Percentiles rank a stretch among this genome's conserved stretches.
phyloP scores from a whole-genome alignment of 495 filamentous ascomycete species.

The Penicillium herquei region DNA sequence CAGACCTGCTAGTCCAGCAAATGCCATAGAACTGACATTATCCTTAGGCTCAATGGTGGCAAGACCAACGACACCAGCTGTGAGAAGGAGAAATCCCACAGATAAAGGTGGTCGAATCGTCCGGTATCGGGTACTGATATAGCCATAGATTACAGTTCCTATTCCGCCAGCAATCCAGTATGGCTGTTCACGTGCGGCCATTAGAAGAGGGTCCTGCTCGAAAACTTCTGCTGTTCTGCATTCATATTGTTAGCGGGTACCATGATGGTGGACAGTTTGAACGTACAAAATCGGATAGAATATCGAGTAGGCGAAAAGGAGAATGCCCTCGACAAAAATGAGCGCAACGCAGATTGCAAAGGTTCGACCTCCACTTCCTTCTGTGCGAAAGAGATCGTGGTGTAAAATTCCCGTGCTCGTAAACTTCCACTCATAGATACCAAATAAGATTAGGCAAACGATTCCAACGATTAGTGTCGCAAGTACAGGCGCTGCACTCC shows the following conservation, averaged over 20 bases:
- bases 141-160: slow-evolving; percentile 12
- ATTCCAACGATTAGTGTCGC: neutral
- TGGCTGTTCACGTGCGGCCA: slow-evolving; percentile 3
- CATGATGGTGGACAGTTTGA: neutral
- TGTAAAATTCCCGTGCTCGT: slow-evolving; percentile 13
- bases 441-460: neutral
- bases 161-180: slow-evolving; percentile 9
- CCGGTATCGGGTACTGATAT: slow-evolving; percentile 2
- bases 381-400: slow-evolving; percentile 10
- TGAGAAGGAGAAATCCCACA: slow-evolving; percentile 6
- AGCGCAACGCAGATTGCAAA: slow-evolving; percentile 11
- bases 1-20: slow-evolving; percentile 3
- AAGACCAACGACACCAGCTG: slow-evolving; percentile 6
- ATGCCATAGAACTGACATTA: neutral
- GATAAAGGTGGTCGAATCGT: slow-evolving; percentile 7
- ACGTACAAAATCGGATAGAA: slow-evolving; percentile 12
- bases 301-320: slow-evolving; percentile 10
- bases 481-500: neutral
- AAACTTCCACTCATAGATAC: slow-evolving; percentile 13
- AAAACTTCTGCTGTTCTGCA: neutral
- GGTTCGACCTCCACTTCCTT: neutral
- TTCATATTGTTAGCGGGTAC: neutral
- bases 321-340: slow-evolving; percentile 14
- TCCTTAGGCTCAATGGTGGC: slow-evolving; percentile 5
- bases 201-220: slow-evolving; percentile 2